phyloP scores from a whole-genome alignment of 2,329 filamentous ascomycete genomes.

The Chaetomiaceae sp. region DNA sequence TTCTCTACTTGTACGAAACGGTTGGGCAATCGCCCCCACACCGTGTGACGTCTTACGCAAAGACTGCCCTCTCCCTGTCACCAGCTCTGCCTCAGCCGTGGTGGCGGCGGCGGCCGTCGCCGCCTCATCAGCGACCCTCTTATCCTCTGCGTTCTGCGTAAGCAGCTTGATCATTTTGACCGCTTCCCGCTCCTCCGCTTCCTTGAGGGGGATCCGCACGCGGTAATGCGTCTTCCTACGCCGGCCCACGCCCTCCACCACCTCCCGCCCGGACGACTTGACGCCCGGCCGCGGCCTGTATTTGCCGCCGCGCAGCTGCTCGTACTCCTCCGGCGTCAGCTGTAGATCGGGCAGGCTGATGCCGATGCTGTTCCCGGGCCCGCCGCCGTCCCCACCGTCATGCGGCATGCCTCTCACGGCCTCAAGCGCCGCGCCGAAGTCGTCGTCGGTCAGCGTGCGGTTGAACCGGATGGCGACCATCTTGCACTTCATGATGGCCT shows the following conservation, averaged over 20 bases:
- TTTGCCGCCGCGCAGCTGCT: constrained; percentile 33
- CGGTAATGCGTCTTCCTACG: constrained; percentile 27
- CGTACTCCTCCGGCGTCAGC: constrained; percentile 37
- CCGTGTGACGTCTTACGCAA: background rate
- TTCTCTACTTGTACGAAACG: background rate
- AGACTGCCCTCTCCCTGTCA: too few species aligned
- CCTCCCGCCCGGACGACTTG: constrained; percentile 19
- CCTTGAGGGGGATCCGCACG: constrained; percentile 28
- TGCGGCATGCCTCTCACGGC: constrained; percentile 20
- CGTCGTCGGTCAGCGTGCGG: constrained; percentile 45
- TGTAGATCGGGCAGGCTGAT: constrained; percentile 38
- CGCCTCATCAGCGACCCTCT: constrained; percentile 1
- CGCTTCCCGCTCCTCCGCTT: constrained; percentile 26
- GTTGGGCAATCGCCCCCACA: background rate
- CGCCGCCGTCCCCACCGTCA: constrained; percentile 24
- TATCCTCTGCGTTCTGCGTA: constrained; percentile 8
- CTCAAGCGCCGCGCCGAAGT: constrained; percentile 42
- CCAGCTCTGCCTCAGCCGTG: too few species aligned
- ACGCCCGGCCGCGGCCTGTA: constrained; percentile 27
- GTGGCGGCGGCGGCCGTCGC: too few species aligned
- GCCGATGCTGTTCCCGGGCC: constrained; percentile 31
- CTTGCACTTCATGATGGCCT: constrained; percentile 84
- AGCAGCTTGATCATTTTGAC: constrained; percentile 27
- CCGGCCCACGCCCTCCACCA: constrained; percentile 19
- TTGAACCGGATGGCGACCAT: constrained; percentile 63